Base-by-base conservation (phyloP, 1,284 basidiomycete species). In the Ceratobasidium sp. region DNA sequence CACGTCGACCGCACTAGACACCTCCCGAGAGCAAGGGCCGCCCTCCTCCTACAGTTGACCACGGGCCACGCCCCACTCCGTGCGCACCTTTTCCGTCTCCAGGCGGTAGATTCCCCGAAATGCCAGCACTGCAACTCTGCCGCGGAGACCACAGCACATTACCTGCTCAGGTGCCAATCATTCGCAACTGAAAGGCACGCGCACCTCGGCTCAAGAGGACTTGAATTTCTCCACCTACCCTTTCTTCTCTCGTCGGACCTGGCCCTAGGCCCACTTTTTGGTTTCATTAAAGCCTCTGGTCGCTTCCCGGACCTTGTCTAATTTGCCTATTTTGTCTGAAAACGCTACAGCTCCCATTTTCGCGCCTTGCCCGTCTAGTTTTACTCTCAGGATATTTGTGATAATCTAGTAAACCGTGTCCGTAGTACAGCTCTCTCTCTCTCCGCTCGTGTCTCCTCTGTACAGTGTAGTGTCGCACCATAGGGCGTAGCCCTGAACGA, bases 21-120 rank as follows among this genome's bases (percentile, higher is more conserved):
- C n/a, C n/a, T n/a, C n/a, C n/a, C n/a, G n/a, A n/a, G n/a, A n/a
- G 35, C 57, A 4, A 9, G 57, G 32, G 57, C 30, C 28, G 21
- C 32, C 30, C 57, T 59, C 32, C 57, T 59, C 32, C 41, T 59
- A 13, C 32, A 21, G 5, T 35, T 59, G 30, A 59, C 32, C 28
- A 59, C 38, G 6, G 57, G 57, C 3, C 57, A 59, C 21, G 38
- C 41, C 28, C 57, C 23, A n/a, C 57, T 59, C 9, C 11, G 32
- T 32, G 30, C 35, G 30, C 57, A 59, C 57, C 32, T 59, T 14
- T 35, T 38, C 57, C 57, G 57, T 9, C 6, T 59, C 16, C 57
- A 59, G n/a, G 16, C 21, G 30, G 32, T 38, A 3, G n/a, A 41
- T 35, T 59, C 57, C 30, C 57, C 57, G 11, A 16, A 18, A 3